Conservation (phyloP, 148 eudicot species). For the Polygonum aviculare region DNA sequence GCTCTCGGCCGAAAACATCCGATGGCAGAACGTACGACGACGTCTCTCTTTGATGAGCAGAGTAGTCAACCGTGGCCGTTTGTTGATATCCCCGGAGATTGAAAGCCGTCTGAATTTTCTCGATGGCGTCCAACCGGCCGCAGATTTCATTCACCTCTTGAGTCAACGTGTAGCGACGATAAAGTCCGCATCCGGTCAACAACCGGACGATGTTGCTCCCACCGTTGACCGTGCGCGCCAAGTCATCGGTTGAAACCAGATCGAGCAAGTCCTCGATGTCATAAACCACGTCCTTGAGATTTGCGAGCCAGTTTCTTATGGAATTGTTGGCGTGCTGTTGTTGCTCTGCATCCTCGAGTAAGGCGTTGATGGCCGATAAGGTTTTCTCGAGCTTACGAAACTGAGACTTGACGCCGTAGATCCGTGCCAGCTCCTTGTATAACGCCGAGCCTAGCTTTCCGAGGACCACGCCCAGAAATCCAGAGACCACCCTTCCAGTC, state of each 20-base stretch:
- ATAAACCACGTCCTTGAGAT: not conserved
- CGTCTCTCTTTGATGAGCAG: not conserved
- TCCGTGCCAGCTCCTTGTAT: not conserved
- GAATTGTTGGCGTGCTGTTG: not conserved
- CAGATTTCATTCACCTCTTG: not conserved
- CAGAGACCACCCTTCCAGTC: not conserved
- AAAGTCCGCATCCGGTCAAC: not conserved
- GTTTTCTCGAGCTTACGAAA: not conserved
- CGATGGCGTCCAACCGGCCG: not conserved
- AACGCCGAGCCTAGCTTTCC: not conserved
- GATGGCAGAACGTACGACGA: not conserved
- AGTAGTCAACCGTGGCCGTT: not conserved
- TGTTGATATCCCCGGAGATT: not conserved
- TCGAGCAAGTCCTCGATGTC: not conserved
- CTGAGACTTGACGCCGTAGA: not conserved
- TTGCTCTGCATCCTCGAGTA: not conserved
- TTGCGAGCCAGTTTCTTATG: not conserved
- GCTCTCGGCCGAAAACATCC: not conserved
- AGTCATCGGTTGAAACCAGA: not conserved
- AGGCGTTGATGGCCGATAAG: not conserved
- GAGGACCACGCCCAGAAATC: not conserved
- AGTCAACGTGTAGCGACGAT: not conserved
- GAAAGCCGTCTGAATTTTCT: not conserved
- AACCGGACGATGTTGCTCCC: not conserved
- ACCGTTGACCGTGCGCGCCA: not conserved